Evolutionary conservation across 805 yeast genomes (phyloP).

Genomic region (Hanseniaspora guilliermondii): DNA sequence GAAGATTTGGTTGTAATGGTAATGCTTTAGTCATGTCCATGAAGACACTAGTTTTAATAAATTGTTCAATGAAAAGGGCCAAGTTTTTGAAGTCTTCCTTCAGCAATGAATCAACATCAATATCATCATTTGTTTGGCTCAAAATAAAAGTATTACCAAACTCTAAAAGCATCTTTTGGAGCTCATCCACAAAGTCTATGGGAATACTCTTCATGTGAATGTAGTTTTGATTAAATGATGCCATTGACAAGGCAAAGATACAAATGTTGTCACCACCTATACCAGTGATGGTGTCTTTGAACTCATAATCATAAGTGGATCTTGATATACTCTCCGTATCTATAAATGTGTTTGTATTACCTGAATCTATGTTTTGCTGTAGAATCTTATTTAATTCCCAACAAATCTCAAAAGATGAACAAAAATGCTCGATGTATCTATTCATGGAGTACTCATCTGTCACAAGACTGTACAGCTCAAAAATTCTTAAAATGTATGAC

Average conservation of each 20-base stretch:
- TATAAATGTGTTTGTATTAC: background rate
- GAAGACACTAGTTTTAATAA: background rate
- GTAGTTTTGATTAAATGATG: background rate
- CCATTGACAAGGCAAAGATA: background rate
- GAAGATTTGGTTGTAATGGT: slow-evolving; percentile 5
- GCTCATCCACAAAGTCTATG: slow-evolving; percentile 10
- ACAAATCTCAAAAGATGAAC: slow-evolving; percentile 8
- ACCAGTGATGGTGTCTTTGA: slow-evolving; percentile 1
- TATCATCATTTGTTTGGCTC: background rate
- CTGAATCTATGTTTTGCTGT: background rate
- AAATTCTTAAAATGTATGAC: background rate
- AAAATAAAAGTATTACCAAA: slow-evolving; percentile 9
- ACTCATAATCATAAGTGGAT: slow-evolving; percentile 3
- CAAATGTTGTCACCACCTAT: slow-evolving; percentile 10
- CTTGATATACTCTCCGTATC: background rate
- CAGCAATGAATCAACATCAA: background rate
- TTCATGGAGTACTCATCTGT: slow-evolving; percentile 2
- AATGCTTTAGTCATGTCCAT: slow-evolving; percentile 2
- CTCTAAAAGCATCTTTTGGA: slow-evolving; percentile 1
- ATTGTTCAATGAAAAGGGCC: slow-evolving; percentile 1
- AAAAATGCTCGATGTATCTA: slow-evolving; percentile 3
- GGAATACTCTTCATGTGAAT: slow-evolving; percentile 11
- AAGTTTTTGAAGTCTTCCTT: slow-evolving; percentile 12
- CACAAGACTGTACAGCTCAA: slow-evolving; percentile 6
- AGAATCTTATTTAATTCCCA: background rate